Conservation (phyloP, 805 yeast species). For the Saccharomycopsis sp. region DNA sequence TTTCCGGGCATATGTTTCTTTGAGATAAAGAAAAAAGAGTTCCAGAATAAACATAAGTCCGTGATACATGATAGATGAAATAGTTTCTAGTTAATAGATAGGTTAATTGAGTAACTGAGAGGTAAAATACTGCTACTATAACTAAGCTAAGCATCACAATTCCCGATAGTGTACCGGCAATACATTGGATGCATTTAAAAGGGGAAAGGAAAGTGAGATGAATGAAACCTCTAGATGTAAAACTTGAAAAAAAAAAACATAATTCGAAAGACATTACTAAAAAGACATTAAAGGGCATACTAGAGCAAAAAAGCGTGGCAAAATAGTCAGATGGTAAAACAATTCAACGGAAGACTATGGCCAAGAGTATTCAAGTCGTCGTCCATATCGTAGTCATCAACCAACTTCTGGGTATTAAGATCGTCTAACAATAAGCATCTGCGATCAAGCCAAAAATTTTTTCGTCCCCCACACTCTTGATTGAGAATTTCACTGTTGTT, state of each 20-base stretch:
- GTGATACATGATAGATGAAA: background rate
- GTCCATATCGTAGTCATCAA: slow-evolving; percentile 1
- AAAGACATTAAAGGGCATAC: no score
- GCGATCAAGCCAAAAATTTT: background rate
- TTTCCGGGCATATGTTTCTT: no score
- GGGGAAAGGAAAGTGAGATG: background rate
- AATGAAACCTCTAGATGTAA: no score
- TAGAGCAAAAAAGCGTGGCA: no score
- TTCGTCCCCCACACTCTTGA: background rate
- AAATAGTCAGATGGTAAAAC: background rate
- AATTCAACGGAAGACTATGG: background rate
- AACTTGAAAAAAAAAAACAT: no score
- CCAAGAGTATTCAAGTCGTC: background rate
- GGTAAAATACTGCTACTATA: no score
- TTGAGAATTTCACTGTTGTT: background rate
- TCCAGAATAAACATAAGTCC: background rate
- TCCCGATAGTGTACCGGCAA: no score
- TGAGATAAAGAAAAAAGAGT: no score
- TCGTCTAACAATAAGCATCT: background rate
- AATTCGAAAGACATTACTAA: background rate
- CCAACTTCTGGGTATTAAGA: background rate
- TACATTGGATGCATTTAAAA: no score
- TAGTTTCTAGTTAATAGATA: background rate
- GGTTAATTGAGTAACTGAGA: no score
- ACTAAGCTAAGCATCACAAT: background rate